Conservation (phyloP, 768 basidiomycete species). For the Pisolithus tinctorius region DNA sequence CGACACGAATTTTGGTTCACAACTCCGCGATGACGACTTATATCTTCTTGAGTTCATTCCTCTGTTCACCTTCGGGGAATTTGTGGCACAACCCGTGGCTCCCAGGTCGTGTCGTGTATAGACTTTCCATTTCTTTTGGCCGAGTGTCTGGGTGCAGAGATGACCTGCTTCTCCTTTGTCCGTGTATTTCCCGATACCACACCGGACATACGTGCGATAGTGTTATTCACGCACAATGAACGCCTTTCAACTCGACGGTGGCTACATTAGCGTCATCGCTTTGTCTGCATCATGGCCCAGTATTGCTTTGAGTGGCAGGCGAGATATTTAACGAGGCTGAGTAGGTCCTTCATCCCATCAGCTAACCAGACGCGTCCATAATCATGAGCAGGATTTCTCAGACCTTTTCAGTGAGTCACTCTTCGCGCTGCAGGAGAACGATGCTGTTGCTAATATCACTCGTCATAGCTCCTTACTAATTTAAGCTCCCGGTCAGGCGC, state of each 20-base stretch:
- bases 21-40: too few species aligned
- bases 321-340: conserved; percentile 17
- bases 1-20: background rate
- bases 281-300: conserved; percentile 14
- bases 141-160: background rate
- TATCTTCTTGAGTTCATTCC: background rate
- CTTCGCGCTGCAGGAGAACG: background rate
- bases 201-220: background rate
- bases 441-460: background rate
- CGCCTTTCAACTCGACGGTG: conserved; percentile 3
- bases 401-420: conserved; percentile 21
- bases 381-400: conserved; percentile 28
- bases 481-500: conserved; percentile 12
- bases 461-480: conserved; percentile 21
- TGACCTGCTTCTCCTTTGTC: conserved; percentile 3
- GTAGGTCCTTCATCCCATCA: background rate
- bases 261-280: conserved; percentile 10
- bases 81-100: conserved; percentile 1
- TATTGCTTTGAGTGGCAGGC: conserved; percentile 21
- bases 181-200: background rate
- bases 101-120: background rate
- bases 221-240: conserved; percentile 1
- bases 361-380: background rate
- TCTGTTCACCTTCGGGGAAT: background rate
- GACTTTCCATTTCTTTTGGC: background rate